Conservation (phyloP, 1,139 yeast species). For the Suhomyces coccinellae region DNA sequence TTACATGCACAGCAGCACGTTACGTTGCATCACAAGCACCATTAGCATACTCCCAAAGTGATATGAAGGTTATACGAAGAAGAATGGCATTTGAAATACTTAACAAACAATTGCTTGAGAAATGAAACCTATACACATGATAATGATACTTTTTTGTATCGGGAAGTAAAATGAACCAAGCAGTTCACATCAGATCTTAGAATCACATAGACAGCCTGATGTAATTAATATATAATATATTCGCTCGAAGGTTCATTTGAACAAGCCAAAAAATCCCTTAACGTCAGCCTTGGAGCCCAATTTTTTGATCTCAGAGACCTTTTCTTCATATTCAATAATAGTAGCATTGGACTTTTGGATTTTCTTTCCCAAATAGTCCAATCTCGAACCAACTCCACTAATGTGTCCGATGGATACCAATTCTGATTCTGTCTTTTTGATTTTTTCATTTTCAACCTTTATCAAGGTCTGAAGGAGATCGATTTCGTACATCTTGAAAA, state of each 20-base stretch:
- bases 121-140: neutral
- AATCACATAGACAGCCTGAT: too few relatives aligned
- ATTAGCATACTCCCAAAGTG: conserved; percentile 61
- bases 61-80: conserved; percentile 67
- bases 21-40: conserved; percentile 51
- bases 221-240: too few relatives aligned
- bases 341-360: conserved; percentile 56
- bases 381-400: conserved; percentile 57
- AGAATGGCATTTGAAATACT: conserved; percentile 64
- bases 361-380: conserved; percentile 65
- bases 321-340: conserved; percentile 44
- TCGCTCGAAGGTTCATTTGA: neutral
- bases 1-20: conserved; percentile 77
- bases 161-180: too few relatives aligned
- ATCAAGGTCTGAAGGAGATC: conserved; percentile 57
- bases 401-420: conserved; percentile 54
- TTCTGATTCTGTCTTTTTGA: conserved; percentile 69
- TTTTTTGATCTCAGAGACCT: conserved; percentile 22
- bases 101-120: conserved; percentile 19
- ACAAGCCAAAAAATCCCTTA: conserved; percentile 15
- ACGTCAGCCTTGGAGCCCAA: conserved; percentile 6
- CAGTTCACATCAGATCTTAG: too few relatives aligned
- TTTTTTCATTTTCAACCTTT: conserved; percentile 60
- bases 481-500: conserved; percentile 65
- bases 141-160: neutral